Percentiles rank a stretch among this genome's conserved stretches.
Conservation (phyloP, 331 rosid genomes). For the Quercus tomentella region DNA sequence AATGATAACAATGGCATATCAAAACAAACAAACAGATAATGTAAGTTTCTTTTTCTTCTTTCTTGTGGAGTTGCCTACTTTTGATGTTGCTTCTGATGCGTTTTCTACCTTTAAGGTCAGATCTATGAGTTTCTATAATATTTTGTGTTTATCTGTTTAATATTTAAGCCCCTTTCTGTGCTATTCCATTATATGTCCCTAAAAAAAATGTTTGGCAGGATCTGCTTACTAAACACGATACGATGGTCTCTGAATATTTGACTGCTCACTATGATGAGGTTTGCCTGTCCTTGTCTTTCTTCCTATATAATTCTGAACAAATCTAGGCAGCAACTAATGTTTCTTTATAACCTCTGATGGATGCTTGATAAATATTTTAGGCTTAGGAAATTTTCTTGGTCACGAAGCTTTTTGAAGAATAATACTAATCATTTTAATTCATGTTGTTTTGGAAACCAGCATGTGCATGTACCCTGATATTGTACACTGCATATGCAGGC, state of each 20-base stretch:
- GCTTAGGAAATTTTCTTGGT: constrained; percentile 13
- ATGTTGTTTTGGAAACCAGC: constrained; percentile 16
- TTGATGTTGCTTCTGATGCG: no score
- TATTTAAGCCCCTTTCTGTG: constrained; percentile 5
- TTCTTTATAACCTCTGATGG: constrained; percentile 17
- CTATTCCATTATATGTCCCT: constrained; percentile 10
- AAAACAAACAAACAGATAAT: no score
- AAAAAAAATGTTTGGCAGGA: constrained; percentile 56
- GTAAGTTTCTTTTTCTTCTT: no score
- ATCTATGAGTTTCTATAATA: no score
- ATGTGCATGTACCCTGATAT: constrained; percentile 7
- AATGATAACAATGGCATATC: no score
- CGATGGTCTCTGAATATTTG: constrained; percentile 72
- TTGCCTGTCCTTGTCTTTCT: constrained; percentile 24
- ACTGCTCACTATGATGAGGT: constrained; percentile 78
- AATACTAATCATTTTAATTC: constrained; percentile 12
- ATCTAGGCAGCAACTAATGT: constrained; percentile 15
- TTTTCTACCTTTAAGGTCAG: no score
- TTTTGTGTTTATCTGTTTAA: no score
- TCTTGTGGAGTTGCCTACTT: no score
- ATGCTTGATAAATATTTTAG: constrained; percentile 19
- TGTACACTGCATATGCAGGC: not conserved
- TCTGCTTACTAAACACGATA: constrained; percentile 78
- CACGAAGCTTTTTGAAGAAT: constrained; percentile 24
- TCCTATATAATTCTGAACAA: constrained; percentile 20